phyloP scores from a whole-genome alignment of 352 stramenopile species.

The Pelagophyceae sp. region DNA sequence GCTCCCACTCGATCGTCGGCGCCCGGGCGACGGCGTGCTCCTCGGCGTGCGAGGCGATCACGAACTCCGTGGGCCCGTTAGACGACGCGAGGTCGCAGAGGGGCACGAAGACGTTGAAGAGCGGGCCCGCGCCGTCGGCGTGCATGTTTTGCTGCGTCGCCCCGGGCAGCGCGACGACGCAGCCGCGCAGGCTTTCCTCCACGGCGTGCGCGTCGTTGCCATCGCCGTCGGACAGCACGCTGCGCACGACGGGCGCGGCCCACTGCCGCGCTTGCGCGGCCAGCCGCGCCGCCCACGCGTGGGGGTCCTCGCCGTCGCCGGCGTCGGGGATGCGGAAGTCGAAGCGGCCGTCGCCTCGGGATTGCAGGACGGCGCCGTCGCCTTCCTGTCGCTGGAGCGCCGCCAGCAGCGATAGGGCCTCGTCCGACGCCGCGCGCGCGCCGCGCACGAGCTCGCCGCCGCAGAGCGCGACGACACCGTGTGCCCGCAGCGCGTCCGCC shows the following conservation, averaged over 20 bases:
- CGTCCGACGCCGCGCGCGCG: neutral
- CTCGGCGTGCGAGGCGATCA: neutral
- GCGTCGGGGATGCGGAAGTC: neutral
- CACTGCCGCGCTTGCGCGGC: neutral
- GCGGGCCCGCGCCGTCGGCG: neutral
- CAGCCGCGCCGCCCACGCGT: no score
- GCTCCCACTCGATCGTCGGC: conserved; percentile 4
- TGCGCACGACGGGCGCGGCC: neutral
- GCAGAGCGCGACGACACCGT: neutral
- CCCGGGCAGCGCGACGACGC: neutral
- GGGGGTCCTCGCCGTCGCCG: neutral
- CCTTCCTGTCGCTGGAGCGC: neutral
- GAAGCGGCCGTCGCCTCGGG: neutral
- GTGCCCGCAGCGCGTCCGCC: neutral
- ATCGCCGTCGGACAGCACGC: no score
- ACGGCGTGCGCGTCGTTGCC: no score
- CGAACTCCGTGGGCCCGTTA: conserved; percentile 8
- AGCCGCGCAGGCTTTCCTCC: neutral
- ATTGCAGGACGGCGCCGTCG: neutral
- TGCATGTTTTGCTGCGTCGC: neutral
- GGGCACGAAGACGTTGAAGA: conserved; percentile 13
- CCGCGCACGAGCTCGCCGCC: neutral
- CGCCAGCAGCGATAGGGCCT: neutral
- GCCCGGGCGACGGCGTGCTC: neutral
- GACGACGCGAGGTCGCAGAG: neutral